Evolutionary conservation across 2,329 filamentous ascomycete genomes (phyloP).

Genomic region (Colletotrichum lentis): DNA sequence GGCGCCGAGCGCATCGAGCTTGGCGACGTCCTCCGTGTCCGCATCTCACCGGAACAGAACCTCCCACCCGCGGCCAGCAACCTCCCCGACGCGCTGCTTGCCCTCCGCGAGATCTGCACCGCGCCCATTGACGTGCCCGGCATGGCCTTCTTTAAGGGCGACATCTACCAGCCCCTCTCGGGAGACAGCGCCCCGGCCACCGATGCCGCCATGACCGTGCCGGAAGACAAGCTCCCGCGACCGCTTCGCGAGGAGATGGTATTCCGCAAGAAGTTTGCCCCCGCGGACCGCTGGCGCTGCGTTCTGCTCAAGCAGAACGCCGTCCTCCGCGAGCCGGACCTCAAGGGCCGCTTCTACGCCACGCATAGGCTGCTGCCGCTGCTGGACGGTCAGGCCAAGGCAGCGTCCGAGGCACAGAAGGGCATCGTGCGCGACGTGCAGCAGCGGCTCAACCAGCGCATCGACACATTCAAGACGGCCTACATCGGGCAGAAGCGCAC

Average conservation of each 20-base stretch:
- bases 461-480: slow-evolving; percentile 50
- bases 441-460: slow-evolving; percentile 62
- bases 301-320: slow-evolving; percentile 55
- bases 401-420: slow-evolving; percentile 50
- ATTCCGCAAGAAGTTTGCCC: slow-evolving; percentile 51
- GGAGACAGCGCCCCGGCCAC: slow-evolving; percentile 39
- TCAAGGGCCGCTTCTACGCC: slow-evolving; percentile 67
- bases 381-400: slow-evolving; percentile 44
- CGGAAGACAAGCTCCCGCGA: slow-evolving; percentile 52
- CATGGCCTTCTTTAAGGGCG: slow-evolving; percentile 52
- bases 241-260: slow-evolving; percentile 51
- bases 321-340: slow-evolving; percentile 56
- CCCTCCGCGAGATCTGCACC: slow-evolving; percentile 53
- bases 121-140: slow-evolving; percentile 47
- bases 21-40: slow-evolving; percentile 59
- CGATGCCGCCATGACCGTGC: slow-evolving; percentile 41
- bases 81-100: slow-evolving; percentile 48
- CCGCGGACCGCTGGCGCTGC: slow-evolving; percentile 49
- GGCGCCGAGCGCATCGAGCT: slow-evolving; percentile 60
- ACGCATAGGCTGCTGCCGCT: slow-evolving; percentile 62
- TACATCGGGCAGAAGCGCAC: slow-evolving; percentile 54
- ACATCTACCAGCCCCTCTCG: slow-evolving; percentile 50
- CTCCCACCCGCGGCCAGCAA: slow-evolving; percentile 16
- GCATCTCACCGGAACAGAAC: slow-evolving; percentile 48
- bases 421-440: slow-evolving; percentile 56